A percentile compares a stretch with the other conserved stretches of the same genome.
phyloP scores from a whole-genome alignment of 2,329 filamentous ascomycete genomes.

The Trichoderma oligosporum region DNA sequence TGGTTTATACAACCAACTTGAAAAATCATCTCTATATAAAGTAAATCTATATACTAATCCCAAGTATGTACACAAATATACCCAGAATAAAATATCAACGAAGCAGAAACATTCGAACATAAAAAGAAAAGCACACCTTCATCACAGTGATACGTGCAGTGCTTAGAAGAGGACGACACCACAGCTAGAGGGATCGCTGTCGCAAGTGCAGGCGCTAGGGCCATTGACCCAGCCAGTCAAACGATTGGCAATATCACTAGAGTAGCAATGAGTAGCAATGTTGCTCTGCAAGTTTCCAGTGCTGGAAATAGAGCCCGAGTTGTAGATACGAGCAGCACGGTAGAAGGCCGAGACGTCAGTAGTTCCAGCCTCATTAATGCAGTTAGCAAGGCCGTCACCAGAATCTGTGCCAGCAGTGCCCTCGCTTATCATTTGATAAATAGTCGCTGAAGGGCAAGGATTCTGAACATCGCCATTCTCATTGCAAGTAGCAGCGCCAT shows the following conservation, averaged over 20 bases:
- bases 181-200: conserved; percentile 19
- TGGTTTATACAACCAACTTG: too few relatives aligned
- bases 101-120: not conserved
- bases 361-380: conserved; percentile 15
- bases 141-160: too few relatives aligned
- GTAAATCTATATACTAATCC: not conserved
- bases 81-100: not conserved
- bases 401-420: conserved; percentile 40
- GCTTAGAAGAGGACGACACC: not conserved
- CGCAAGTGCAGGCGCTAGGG: conserved; percentile 24
- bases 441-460: conserved; percentile 28
- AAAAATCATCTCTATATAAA: not conserved
- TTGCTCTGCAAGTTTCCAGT: conserved; percentile 22
- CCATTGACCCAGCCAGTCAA: conserved; percentile 25
- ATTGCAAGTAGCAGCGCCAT: conserved; percentile 38
- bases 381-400: conserved; percentile 40
- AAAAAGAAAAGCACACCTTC: not conserved
- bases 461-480: conserved; percentile 24
- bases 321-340: conserved; percentile 25
- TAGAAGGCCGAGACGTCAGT: conserved; percentile 21
- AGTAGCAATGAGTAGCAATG: conserved; percentile 24
- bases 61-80: not conserved
- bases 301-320: conserved; percentile 25
- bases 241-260: conserved; percentile 25
- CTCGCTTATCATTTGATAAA: conserved; percentile 37